Conservation (phyloP, 345 rosid species). For the Streptanthus diversifolius region DNA sequence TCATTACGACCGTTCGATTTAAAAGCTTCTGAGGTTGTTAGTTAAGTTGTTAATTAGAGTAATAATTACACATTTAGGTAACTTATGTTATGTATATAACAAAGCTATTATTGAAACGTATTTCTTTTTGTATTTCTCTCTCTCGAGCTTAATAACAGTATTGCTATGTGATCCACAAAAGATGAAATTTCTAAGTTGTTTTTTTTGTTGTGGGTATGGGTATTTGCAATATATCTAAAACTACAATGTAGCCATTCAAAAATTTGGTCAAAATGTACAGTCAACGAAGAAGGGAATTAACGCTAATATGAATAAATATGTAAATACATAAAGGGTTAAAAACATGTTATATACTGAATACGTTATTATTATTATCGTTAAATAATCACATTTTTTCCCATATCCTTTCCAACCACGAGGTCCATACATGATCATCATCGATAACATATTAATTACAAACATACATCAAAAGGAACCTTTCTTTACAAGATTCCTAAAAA, state of each 20-base stretch:
- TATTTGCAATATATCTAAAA: background rate
- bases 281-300: background rate
- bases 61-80: background rate
- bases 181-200: background rate
- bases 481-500: constrained; percentile 21
- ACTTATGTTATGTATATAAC: background rate
- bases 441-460: constrained; percentile 30
- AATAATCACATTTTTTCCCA: constrained; percentile 15
- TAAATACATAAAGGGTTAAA: background rate
- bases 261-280: background rate
- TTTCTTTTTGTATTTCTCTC: background rate
- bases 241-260: background rate
- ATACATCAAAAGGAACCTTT: constrained; percentile 29
- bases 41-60: too few relatives aligned
- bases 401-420: constrained; percentile 37
- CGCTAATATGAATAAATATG: background rate
- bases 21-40: background rate
- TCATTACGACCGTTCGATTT: background rate
- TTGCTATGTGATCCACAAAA: background rate
- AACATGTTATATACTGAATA: background rate
- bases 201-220: background rate
- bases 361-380: constrained; percentile 1
- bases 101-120: background rate
- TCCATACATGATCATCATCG: constrained; percentile 35
- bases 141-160: background rate